These are phyloP conservation scores for Penicillium atrosanguineum DNA, from an alignment of 495 filamentous ascomycete species.

Conservation along the genomic window DNA sequence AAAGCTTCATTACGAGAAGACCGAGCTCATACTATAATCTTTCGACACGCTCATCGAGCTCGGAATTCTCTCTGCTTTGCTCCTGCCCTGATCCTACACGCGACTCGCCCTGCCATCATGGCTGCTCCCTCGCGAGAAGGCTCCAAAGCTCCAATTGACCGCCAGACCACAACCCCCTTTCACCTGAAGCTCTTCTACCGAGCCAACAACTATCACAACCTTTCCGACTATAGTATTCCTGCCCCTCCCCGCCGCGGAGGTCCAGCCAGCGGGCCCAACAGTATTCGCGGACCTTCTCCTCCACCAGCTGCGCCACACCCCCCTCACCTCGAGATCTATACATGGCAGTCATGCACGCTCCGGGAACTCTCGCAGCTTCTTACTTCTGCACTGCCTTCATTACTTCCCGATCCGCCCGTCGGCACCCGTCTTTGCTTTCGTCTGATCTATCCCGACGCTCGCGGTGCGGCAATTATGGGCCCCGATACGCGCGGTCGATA, in stretches of 20 bases:
- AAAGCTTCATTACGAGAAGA: not conserved
- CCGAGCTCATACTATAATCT: not conserved
- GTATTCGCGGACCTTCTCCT: constrained; percentile 35
- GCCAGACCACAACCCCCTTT: constrained; percentile 80
- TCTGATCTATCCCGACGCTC: constrained; percentile 80
- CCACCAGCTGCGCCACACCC: constrained; percentile 49
- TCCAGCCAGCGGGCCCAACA: constrained; percentile 33
- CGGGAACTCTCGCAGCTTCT: constrained; percentile 78
- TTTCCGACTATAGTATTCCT: constrained; percentile 33
- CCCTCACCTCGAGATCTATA: constrained; percentile 77
- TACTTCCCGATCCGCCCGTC: constrained; percentile 72
- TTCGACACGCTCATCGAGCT: not conserved
- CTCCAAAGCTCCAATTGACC: constrained; percentile 46
- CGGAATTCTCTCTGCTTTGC: not conserved
- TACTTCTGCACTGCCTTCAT: constrained; percentile 57
- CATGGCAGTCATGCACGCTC: constrained; percentile 82
- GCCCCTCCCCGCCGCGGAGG: constrained; percentile 22
- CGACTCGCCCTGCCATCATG: constrained; percentile 21
- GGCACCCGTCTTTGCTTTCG: constrained; percentile 85
- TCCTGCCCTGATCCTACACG: not conserved
- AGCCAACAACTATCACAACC: constrained; percentile 64
- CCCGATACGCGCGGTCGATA: constrained; percentile 57
- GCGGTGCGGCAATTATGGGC: constrained; percentile 43
- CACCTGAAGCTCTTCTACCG: constrained; percentile 88
- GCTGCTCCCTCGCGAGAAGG: constrained; percentile 26